Conservation (phyloP, 2,329 filamentous ascomycete species). For the Pseudogymnoascus sp. region DNA sequence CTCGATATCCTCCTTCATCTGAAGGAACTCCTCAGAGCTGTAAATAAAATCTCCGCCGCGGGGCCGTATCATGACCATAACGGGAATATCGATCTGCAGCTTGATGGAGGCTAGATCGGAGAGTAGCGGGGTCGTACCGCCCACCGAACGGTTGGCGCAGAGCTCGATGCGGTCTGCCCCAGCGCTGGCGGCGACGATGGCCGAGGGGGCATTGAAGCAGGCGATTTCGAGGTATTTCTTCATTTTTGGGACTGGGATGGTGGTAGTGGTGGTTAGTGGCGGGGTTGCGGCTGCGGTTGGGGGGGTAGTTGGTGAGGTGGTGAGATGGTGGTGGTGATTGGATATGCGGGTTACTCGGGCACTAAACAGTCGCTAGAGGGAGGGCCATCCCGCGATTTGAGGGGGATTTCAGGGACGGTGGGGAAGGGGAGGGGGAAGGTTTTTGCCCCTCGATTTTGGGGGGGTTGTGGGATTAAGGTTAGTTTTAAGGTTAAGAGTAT, state of each 20-base stretch:
- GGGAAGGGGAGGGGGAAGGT: not conserved
- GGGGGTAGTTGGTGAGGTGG: not conserved
- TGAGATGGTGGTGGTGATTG: not conserved
- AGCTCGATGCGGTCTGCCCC: constrained; percentile 45
- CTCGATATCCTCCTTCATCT: constrained; percentile 35
- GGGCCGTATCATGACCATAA: constrained; percentile 46
- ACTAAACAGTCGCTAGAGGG: not conserved
- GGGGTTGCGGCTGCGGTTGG: not conserved
- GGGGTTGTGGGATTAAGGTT: not conserved
- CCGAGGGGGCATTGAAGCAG: constrained; percentile 37
- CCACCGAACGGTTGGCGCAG: constrained; percentile 32
- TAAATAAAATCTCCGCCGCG: constrained; percentile 39
- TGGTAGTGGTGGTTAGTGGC: not conserved
- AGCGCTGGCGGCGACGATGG: constrained; percentile 31
- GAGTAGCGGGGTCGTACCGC: constrained; percentile 34
- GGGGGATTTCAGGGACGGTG: not conserved
- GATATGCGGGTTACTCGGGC: not conserved
- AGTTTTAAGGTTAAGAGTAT: not conserved
- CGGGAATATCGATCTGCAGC: constrained; percentile 28
- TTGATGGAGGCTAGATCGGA: constrained; percentile 11
- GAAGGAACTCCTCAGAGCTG: constrained; percentile 30
- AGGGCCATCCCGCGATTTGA: not conserved
- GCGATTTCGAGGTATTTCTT: constrained; percentile 36
- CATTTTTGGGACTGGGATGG: not conserved
- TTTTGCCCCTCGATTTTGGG: not conserved